Evolutionary conservation across 768 basidiomycete species (phyloP).

Genomic region (Sarcomyxa edulis): DNA sequence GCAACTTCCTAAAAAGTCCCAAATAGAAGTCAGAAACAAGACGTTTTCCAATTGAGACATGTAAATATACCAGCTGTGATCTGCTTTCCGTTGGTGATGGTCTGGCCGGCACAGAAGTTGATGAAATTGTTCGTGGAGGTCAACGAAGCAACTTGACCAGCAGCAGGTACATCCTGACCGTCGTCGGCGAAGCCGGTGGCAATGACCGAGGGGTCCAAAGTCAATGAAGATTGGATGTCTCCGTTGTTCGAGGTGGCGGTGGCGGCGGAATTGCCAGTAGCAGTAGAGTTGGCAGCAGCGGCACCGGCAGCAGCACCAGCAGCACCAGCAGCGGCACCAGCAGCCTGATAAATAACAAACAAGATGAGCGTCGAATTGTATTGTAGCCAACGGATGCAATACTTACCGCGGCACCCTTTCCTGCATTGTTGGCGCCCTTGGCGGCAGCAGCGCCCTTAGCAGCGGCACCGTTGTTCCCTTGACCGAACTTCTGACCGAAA

Average conservation of each 20-base stretch:
- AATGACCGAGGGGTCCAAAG: constrained; percentile 48
- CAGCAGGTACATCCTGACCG: constrained; percentile 37
- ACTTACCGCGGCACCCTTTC: constrained; percentile 9
- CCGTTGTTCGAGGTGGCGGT: constrained; percentile 14
- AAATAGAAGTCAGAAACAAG: too few species aligned
- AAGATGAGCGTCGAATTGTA: too few species aligned
- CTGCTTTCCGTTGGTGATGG: constrained; percentile 52
- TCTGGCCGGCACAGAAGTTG: constrained; percentile 46
- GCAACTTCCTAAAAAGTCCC: too few species aligned
- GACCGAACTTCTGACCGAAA: too few species aligned
- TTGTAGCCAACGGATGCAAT: too few species aligned
- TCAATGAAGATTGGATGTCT: constrained; percentile 41
- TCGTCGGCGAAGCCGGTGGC: constrained; percentile 44
- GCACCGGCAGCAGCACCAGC: constrained; percentile 8
- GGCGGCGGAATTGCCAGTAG: constrained; percentile 1
- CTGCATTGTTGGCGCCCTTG: constrained; percentile 11
- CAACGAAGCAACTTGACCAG: constrained; percentile 46
- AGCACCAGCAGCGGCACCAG: too few species aligned
- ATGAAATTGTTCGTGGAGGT: constrained; percentile 60
- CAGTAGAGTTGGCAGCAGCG: constrained; percentile 11
- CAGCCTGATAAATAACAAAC: too few species aligned
- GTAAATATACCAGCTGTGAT: constrained; percentile 44
- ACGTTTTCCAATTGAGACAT: too few species aligned
- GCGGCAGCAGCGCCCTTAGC: constrained; percentile 8
- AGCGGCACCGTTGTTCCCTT: too few species aligned